These are phyloP conservation scores for Cyberlindnera saturnus DNA, from an alignment of 805 yeast species.

Conservation along the genomic window DNA sequence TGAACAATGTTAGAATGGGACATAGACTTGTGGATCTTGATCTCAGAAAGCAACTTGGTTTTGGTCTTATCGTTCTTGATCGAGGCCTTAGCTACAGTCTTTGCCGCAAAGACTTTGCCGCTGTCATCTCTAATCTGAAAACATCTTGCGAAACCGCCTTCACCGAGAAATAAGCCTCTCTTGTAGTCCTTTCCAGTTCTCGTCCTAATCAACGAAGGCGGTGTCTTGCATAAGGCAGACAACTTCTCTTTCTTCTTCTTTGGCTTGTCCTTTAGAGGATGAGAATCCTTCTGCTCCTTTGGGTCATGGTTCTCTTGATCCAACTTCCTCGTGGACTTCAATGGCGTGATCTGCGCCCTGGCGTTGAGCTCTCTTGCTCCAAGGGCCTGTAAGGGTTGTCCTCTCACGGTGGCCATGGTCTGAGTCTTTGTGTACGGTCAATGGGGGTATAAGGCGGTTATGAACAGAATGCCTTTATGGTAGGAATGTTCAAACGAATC, in stretches of 20 bases:
- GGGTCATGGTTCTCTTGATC: constrained; percentile 13
- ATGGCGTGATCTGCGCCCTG: constrained; percentile 25
- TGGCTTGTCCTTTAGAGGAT: constrained; percentile 26
- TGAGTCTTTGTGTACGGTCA: not conserved
- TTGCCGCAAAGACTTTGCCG: constrained; percentile 90
- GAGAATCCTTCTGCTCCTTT: constrained; percentile 12
- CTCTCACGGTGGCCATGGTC: constrained; percentile 27
- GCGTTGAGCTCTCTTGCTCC: constrained; percentile 28
- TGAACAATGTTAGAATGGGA: constrained; percentile 86
- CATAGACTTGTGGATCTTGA: constrained; percentile 89
- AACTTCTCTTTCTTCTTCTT: constrained; percentile 86
- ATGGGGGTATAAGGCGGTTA: not conserved
- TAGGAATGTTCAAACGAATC: too few species aligned
- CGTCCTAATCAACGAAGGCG: constrained; percentile 88
- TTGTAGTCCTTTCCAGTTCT: constrained; percentile 84
- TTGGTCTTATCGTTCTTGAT: constrained; percentile 87
- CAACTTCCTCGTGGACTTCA: constrained; percentile 23
- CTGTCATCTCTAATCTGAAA: constrained; percentile 90
- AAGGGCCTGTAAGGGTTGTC: constrained; percentile 35
- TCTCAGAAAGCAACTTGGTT: constrained; percentile 78
- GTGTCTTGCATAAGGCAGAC: constrained; percentile 90
- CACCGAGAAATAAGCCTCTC: constrained; percentile 88
- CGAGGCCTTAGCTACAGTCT: constrained; percentile 95
- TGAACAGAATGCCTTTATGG: too few species aligned
- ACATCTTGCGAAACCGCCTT: constrained; percentile 98